Percentiles rank a stretch among this genome's conserved stretches.
These are phyloP conservation scores for Aspergillus calidoustus DNA, from an alignment of 2,329 filamentous ascomycete genomes.

Conservation along the genomic window DNA sequence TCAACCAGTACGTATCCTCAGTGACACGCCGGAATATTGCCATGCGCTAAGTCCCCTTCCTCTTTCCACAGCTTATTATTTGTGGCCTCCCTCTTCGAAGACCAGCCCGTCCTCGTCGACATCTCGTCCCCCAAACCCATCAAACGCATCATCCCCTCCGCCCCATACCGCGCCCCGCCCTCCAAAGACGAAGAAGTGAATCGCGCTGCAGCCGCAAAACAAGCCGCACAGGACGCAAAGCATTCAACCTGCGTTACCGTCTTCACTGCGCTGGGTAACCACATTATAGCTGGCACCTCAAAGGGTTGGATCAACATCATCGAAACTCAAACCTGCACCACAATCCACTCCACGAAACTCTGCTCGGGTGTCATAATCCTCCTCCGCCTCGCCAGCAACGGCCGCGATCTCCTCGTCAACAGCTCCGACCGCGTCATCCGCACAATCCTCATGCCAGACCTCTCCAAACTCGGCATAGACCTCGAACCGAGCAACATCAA, in stretches of 20 bases:
- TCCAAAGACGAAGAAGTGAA: constrained; percentile 68
- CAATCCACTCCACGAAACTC: constrained; percentile 87
- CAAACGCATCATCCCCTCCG: constrained; percentile 79
- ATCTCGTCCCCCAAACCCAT: constrained; percentile 70
- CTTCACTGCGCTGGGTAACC: constrained; percentile 82
- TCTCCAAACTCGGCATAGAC: constrained; percentile 56
- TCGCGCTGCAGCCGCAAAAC: constrained; percentile 70
- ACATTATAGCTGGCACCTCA: constrained; percentile 90
- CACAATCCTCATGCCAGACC: constrained; percentile 85
- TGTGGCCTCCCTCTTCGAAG: constrained; percentile 91
- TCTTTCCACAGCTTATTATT: constrained; percentile 68
- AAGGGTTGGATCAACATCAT: constrained; percentile 98
- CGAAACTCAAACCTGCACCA: constrained; percentile 76
- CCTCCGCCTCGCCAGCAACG: constrained; percentile 80
- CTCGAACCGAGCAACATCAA: constrained; percentile 85
- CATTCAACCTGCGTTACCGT: constrained; percentile 92
- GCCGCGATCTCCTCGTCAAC: constrained; percentile 87
- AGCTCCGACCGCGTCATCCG: constrained; percentile 93
- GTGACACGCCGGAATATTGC: constrained; percentile 7
- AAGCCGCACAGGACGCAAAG: constrained; percentile 88
- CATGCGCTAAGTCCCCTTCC: background rate
- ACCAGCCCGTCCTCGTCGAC: constrained; percentile 87
- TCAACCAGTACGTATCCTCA: constrained; percentile 69
- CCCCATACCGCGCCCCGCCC: constrained; percentile 73
- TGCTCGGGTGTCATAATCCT: constrained; percentile 88